Evolutionary conservation across 306 rosid species (phyloP).

Genomic region (Glycine tomentella): DNA sequence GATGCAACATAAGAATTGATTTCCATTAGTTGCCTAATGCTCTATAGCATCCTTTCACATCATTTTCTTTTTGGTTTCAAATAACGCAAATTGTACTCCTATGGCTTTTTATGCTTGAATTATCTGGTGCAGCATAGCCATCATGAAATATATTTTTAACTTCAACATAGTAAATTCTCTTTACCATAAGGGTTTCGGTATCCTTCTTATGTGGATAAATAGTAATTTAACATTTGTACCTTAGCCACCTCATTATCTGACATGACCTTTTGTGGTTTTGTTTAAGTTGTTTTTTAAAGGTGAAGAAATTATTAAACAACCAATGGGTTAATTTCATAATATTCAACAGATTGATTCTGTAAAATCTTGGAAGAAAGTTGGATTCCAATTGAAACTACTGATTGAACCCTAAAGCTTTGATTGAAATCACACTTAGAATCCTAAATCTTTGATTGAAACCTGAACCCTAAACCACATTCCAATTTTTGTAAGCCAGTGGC

Average conservation of each 20-base stretch:
- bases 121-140: conserved; percentile 13
- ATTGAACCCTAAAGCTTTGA: no score
- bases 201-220: neutral
- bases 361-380: conserved; percentile 18
- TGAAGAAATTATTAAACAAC: neutral
- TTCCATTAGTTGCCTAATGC: neutral
- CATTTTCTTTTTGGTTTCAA: neutral
- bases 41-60: conserved; percentile 1
- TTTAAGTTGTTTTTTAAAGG: neutral
- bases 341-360: neutral
- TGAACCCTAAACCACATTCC: neutral
- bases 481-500: conserved; percentile 21
- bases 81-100: neutral
- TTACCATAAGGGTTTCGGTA: neutral
- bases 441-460: no score
- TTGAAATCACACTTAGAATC: no score
- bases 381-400: no score
- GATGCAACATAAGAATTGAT: conserved; percentile 89
- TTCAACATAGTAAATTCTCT: conserved; percentile 6
- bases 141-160: conserved; percentile 2
- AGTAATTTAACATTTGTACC: neutral
- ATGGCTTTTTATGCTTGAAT: neutral
- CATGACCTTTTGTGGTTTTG: neutral
- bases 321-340: neutral
- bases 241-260: neutral